Conservation (phyloP, 2,329 filamentous ascomycete genomes). For the Tolypocladium capitatum region DNA sequence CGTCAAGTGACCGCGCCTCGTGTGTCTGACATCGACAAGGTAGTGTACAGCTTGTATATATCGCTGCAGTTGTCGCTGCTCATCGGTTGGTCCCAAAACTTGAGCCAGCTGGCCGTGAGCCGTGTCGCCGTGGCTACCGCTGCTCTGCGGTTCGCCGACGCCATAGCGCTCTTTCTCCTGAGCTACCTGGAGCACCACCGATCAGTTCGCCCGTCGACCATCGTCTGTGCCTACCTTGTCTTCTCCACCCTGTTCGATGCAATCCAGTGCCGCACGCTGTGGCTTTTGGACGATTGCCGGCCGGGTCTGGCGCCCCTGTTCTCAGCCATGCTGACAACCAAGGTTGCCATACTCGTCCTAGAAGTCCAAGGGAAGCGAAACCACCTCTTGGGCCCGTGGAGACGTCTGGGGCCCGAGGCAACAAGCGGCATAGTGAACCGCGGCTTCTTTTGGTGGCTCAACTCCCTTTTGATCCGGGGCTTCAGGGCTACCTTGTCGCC, state of each 20-base stretch:
- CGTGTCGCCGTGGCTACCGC: constrained; percentile 5
- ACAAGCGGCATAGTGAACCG: constrained; percentile 9
- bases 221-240: constrained; percentile 23
- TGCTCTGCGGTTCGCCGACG: constrained; percentile 13
- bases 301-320: constrained; percentile 13
- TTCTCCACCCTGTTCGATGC: constrained; percentile 19
- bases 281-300: constrained; percentile 10
- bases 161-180: constrained; percentile 11
- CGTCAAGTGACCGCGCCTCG: too few relatives aligned
- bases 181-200: constrained; percentile 19
- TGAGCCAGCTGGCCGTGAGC: background rate
- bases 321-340: constrained; percentile 15
- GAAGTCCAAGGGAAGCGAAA: background rate
- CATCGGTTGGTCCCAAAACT: too few relatives aligned
- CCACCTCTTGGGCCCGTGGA: constrained; percentile 11
- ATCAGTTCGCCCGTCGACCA: constrained; percentile 22
- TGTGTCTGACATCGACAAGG: too few relatives aligned
- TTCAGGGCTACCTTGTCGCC: background rate
- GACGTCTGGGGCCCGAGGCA: constrained; percentile 13
- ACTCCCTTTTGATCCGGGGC: background rate
- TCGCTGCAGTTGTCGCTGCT: too few relatives aligned
- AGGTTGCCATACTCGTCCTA: constrained; percentile 6
- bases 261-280: constrained; percentile 16
- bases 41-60: too few relatives aligned
- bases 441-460: constrained; percentile 11